Evolutionary conservation across 202 grass and related monocot genomes (phyloP), one percentile per base, ranked within the genome.

Genomic region (Schoenoplectus tabernaemontani): DNA sequence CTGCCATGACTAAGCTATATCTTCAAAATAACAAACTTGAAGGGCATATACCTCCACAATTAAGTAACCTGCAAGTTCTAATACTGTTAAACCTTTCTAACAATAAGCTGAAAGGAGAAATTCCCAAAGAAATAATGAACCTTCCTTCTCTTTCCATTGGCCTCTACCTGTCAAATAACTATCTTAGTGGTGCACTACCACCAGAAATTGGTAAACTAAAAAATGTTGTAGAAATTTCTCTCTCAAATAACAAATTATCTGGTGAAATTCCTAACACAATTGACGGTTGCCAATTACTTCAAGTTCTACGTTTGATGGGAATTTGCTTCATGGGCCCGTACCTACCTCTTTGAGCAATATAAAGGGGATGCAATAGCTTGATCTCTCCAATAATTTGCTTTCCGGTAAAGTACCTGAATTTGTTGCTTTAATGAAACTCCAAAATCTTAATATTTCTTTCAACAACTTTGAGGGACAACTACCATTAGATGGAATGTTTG

Each of bases 131-230:
- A 30, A 79, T 88, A 9, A 2, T 91, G 30, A 59, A 20, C 9
- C 68, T 23, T 19, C 70, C 68, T 41, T 38, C 85, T 54, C 44
- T 83, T 41, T 41, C 38, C 0, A 6, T 51, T 43, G 50, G 50
- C 22, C 57, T 91, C 9, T 63, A 87, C 19, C 2, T 88, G 28
- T 91, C 89, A 22, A 9, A 81, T 46, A 91, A 91, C 19, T 9
- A 53, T 3, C 64, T 91, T 4, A 70, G 46, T 7, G 83, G 86
- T 9, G 50, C 59, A 32, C 64, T 88, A 15, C 86, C 89, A 39
- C n/a, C 44, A 43, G 80, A 91, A 78, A 54, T 88, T 23, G 76
- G 80, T 26, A 77, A 68, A 13, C 39, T 90, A 41, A 80, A 26
- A 28, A 85, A 71, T 56, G 22, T 83, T 16, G 15, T 23, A n/a